Base-by-base conservation (phyloP, 2,329 filamentous ascomycete species). In the Neopestalotiopsis sp. region DNA sequence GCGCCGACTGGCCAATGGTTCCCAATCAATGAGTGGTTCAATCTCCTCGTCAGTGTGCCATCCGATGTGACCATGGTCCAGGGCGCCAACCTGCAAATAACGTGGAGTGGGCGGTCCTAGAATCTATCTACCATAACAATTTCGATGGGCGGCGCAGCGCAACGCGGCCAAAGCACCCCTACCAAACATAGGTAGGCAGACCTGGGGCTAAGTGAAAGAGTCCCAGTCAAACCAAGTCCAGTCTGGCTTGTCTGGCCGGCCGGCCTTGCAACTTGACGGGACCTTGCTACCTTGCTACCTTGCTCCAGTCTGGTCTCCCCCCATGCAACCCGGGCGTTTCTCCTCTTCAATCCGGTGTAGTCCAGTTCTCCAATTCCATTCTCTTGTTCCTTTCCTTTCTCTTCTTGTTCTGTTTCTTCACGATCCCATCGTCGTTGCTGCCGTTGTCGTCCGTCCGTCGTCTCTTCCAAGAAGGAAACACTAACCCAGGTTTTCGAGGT, bases 371-470 rank as follows among this genome's bases (percentile, higher is more conserved):
- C 45, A 17, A 20, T 20, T 53, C 45, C 17, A 53, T 53, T 53
- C 56, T 56, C 17, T 24, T 32, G 53, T 32, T 38, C 56, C 24
- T 45, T 69, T 71, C 69, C 72, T 65, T 71, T 75, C 72, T 71
- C 71, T 77, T 76, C 73, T 53, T 34, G n/a, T 72, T 73, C 73
- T 73, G 75, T 72, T 38, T 53, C 74, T 75, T 74, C 74, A 78
- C 77, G 75, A 76, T 79, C 74, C 73, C 76, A 77, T 80, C 77
- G 76, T 79, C 76, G 71, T 70, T 69, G 76, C 72, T 74, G 75
- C 74, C 71, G 78, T 77, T 73, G 74, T 75, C 74, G 71, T 76
- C 71, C 72, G 74, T 53, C 72, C 72, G 74, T 53, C 72, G 74
- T 38, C 34, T 38, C 34, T 76, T 74, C 71, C 73, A 45, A 72